These are phyloP conservation scores for Yarrowia hollandica DNA, from an alignment of 805 yeast species.

Conservation along the genomic window DNA sequence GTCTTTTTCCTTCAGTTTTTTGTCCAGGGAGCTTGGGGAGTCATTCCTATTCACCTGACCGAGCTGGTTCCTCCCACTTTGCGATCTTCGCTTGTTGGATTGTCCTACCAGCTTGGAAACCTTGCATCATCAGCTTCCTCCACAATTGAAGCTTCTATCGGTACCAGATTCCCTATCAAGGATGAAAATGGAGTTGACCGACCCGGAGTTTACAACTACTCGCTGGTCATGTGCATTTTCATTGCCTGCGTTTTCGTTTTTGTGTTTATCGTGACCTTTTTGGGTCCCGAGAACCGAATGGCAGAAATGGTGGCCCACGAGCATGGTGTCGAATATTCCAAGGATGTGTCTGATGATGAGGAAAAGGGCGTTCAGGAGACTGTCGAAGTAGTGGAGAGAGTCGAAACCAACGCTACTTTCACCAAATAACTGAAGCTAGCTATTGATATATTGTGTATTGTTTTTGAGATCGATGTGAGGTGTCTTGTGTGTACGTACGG, in stretches of 20 bases:
- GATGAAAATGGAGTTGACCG: not conserved
- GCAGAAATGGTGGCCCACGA: conserved; percentile 18
- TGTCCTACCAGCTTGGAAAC: conserved; percentile 17
- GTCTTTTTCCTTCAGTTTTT: conserved; percentile 63
- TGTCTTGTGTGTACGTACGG: too few relatives aligned
- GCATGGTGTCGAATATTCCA: not conserved
- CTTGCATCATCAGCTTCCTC: conserved; percentile 14
- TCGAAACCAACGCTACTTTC: not conserved
- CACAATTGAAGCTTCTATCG: not conserved
- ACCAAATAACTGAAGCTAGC: too few relatives aligned
- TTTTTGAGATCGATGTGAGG: too few relatives aligned
- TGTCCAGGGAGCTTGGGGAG: conserved; percentile 70
- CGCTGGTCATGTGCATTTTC: conserved; percentile 6
- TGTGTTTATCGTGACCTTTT: not conserved
- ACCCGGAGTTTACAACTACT: conserved; percentile 7
- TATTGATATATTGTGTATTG: too few relatives aligned
- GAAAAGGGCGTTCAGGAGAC: not conserved
- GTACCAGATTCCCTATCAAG: not conserved
- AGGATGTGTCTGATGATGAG: not conserved
- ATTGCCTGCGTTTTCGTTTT: conserved; percentile 1
- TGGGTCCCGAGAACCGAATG: conserved; percentile 12
- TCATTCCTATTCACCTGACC: conserved; percentile 64
- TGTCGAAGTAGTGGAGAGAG: not conserved
- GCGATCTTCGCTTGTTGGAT: not conserved
- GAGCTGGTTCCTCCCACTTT: conserved; percentile 63